Conservation (phyloP, 1,284 basidiomycete species). For the Cryptococcus sp. region DNA sequence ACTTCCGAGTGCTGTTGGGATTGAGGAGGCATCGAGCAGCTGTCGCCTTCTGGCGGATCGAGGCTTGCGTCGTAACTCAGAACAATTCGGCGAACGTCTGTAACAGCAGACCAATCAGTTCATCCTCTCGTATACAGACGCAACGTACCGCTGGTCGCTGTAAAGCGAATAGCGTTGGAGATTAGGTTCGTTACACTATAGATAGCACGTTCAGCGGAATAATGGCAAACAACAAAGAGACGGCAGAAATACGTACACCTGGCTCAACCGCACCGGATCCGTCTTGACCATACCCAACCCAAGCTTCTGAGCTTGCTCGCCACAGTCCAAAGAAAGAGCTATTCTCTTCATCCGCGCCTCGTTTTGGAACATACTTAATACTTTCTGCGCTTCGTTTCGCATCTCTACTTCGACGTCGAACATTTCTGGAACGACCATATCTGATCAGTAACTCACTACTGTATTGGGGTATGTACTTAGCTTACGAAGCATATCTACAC, state of each 20-base stretch:
- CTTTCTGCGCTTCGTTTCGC: constrained; percentile 41
- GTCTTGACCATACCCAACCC: constrained; percentile 35
- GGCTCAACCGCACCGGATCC: constrained; percentile 47
- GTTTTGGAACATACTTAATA: constrained; percentile 52
- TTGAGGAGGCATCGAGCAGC: constrained; percentile 36
- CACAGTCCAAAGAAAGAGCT: constrained; percentile 25
- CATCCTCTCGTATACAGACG: background rate
- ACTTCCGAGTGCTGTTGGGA: constrained; percentile 16
- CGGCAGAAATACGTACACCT: constrained; percentile 31
- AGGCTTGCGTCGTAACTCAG: constrained; percentile 42
- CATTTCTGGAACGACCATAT: constrained; percentile 25
- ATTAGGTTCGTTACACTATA: constrained; percentile 44
- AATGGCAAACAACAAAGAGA: background rate
- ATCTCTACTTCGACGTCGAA: constrained; percentile 50
- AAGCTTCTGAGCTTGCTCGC: constrained; percentile 28
- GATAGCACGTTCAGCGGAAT: background rate
- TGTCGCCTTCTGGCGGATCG: constrained; percentile 29
- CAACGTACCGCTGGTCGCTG: constrained; percentile 31
- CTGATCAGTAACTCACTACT: background rate
- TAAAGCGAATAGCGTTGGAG: constrained; percentile 49
- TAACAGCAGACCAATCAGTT: constrained; percentile 6
- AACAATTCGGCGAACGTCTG: constrained; percentile 34
- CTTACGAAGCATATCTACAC: constrained; percentile 41
- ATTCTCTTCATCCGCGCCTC: constrained; percentile 53
- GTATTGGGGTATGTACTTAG: background rate